Conservation (phyloP, 2,329 filamentous ascomycete species). For the Pseudogymnoascus sp. region DNA sequence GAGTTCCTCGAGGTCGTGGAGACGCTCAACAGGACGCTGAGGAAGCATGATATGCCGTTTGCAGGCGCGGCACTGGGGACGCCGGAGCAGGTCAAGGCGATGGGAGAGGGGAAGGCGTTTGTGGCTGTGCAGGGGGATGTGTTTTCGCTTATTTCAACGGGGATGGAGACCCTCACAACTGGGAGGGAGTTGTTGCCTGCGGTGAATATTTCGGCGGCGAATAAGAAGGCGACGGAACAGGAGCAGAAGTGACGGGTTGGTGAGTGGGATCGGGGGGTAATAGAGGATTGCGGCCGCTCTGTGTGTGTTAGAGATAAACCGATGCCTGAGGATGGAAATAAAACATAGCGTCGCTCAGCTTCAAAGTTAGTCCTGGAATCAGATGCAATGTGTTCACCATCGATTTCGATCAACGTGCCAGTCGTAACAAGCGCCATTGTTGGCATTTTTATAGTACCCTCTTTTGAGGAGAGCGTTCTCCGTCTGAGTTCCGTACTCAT, state of each 20-base stretch:
- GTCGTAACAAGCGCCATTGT: no score
- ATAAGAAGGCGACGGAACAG: background rate
- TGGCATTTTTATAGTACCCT: no score
- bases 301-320: background rate
- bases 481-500: no score
- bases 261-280: background rate
- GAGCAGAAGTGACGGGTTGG: background rate
- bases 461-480: no score
- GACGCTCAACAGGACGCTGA: constrained; percentile 31
- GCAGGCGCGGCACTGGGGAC: constrained; percentile 20
- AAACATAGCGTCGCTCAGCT: background rate
- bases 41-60: constrained; percentile 39
- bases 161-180: background rate
- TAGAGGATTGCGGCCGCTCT: background rate
- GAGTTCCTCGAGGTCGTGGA: constrained; percentile 34
- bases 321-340: background rate
- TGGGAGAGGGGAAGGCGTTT: constrained; percentile 19
- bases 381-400: background rate
- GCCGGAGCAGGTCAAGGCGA: constrained; percentile 13
- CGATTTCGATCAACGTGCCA: no score
- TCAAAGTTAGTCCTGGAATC: background rate
- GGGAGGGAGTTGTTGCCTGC: constrained; percentile 10
- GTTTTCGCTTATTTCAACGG: constrained; percentile 10
- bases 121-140: constrained; percentile 15
- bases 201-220: background rate